Conservation (phyloP, 2,329 filamentous ascomycete species). For the Alternaria sp. region DNA sequence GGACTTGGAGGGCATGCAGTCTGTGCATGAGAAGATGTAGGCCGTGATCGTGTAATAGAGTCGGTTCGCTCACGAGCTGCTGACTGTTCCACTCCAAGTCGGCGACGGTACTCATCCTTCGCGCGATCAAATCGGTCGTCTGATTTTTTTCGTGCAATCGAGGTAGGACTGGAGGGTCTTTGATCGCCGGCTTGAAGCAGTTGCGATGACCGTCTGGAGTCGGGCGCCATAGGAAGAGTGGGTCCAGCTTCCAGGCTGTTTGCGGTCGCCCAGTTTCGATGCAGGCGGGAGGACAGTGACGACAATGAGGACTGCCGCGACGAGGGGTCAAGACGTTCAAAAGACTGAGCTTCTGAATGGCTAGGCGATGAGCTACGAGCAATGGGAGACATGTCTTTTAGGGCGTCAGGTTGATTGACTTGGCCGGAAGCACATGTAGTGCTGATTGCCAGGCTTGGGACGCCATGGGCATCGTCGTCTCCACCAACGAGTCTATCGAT, state of each 20-base stretch:
- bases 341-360: slow-evolving; percentile 46
- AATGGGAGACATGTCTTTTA: slow-evolving; percentile 49
- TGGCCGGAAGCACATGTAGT: slow-evolving; percentile 67
- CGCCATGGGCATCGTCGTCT: slow-evolving; percentile 68
- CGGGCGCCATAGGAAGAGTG: slow-evolving; percentile 15
- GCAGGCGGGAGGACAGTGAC: slow-evolving; percentile 44
- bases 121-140: slow-evolving; percentile 46
- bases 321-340: slow-evolving; percentile 28
- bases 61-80: slow-evolving; percentile 33
- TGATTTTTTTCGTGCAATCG: slow-evolving; percentile 28
- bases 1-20: slow-evolving; percentile 56
- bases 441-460: slow-evolving; percentile 68
- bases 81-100: slow-evolving; percentile 41
- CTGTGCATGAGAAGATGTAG: slow-evolving; percentile 38
- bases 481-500: slow-evolving; percentile 67
- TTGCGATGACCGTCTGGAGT: slow-evolving; percentile 5
- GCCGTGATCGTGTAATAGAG: slow-evolving; percentile 30
- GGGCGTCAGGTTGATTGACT: slow-evolving; percentile 58
- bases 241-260: slow-evolving; percentile 35
- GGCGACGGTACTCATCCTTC: slow-evolving; percentile 47
- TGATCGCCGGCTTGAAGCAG: background rate
- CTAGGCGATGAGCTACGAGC: slow-evolving; percentile 52
- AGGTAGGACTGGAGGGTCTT: slow-evolving; percentile 10
- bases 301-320: slow-evolving; percentile 50
- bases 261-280: slow-evolving; percentile 28